A percentile compares a stretch with the other conserved stretches of the same genome.
phyloP scores from a whole-genome alignment of 2,329 filamentous ascomycete genomes.

The Calonectria hawksworthii region DNA sequence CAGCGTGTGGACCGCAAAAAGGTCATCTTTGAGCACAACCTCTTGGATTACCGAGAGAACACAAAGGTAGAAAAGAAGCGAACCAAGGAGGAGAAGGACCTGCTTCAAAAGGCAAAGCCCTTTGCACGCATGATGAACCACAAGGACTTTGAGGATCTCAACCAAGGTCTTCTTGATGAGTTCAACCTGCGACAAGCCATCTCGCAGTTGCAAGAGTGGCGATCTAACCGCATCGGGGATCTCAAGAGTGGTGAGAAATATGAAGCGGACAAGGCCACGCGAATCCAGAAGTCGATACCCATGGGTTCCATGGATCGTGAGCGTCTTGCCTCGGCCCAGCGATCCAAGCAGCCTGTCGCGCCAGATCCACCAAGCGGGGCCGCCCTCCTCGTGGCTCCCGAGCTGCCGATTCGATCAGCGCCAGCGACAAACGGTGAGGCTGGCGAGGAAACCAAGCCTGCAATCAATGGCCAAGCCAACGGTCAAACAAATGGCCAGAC shows the following conservation, averaged over 20 bases:
- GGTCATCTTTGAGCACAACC: constrained; percentile 94
- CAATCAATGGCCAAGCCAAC: constrained; percentile 68
- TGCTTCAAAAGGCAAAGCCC: constrained; percentile 93
- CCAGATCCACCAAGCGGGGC: constrained; percentile 82
- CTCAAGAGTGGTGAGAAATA: constrained; percentile 91
- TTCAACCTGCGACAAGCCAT: constrained; percentile 93
- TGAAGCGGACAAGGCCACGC: constrained; percentile 85
- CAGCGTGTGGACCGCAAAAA: constrained; percentile 95
- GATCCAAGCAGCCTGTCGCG: constrained; percentile 75
- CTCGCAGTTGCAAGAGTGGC: constrained; percentile 92
- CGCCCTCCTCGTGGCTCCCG: constrained; percentile 82
- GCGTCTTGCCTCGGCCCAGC: constrained; percentile 78
- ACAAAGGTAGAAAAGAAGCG: constrained; percentile 91
- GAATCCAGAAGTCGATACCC: constrained; percentile 78
- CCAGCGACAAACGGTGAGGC: constrained; percentile 51
- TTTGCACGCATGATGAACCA: constrained; percentile 98
- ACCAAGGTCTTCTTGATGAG: constrained; percentile 89
- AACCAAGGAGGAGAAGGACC: constrained; percentile 93
- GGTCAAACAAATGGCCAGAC: constrained; percentile 58
- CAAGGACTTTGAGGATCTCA: constrained; percentile 88
- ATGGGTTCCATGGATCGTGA: constrained; percentile 89
- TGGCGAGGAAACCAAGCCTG: constrained; percentile 66
- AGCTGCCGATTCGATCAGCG: constrained; percentile 75
- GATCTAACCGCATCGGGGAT: constrained; percentile 85
- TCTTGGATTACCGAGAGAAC: constrained; percentile 95